These are phyloP conservation scores for Lactarius hengduanensis DNA, from an alignment of 768 basidiomycete species.

Conservation along the genomic window DNA sequence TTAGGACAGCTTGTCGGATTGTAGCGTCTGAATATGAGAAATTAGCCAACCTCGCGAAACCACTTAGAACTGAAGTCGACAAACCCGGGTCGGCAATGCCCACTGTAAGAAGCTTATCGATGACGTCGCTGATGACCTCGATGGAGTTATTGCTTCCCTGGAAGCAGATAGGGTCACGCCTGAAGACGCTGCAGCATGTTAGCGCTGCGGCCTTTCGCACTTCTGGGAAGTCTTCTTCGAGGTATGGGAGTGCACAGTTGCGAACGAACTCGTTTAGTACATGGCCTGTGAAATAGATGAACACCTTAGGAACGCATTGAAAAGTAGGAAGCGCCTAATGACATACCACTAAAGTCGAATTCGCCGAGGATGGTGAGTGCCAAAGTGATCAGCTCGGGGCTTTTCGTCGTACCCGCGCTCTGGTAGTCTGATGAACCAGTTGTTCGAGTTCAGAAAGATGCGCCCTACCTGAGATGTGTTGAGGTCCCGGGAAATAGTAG, in stretches of 20 bases:
- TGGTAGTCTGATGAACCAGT: background rate
- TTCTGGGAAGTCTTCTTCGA: conserved; percentile 88
- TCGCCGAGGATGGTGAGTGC: conserved; percentile 84
- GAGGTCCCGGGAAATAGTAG: conserved; percentile 50
- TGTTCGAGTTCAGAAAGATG: background rate
- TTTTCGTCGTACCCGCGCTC: conserved; percentile 47
- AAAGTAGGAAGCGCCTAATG: background rate
- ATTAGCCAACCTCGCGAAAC: background rate
- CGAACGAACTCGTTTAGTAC: conserved; percentile 95
- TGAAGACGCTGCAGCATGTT: conserved; percentile 89
- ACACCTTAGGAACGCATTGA: background rate
- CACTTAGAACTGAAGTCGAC: conserved; percentile 10
- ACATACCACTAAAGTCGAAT: conserved; percentile 90
- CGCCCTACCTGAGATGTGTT: conserved; percentile 47
- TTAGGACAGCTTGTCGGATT: conserved; percentile 85
- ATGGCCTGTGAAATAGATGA: conserved; percentile 56
- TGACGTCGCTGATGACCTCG: conserved; percentile 95
- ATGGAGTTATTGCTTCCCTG: conserved; percentile 96
- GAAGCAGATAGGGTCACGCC: conserved; percentile 92
- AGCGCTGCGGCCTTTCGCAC: conserved; percentile 87
- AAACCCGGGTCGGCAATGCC: conserved; percentile 94
- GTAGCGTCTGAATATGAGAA: conserved; percentile 35
- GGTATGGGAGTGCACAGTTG: conserved; percentile 84
- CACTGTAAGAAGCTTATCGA: conserved; percentile 92
- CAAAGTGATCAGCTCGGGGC: conserved; percentile 67